A percentile compares a stretch with the other conserved stretches of the same genome.
Conservation (phyloP, 148 eudicot species). For the Beta vulgaris region DNA sequence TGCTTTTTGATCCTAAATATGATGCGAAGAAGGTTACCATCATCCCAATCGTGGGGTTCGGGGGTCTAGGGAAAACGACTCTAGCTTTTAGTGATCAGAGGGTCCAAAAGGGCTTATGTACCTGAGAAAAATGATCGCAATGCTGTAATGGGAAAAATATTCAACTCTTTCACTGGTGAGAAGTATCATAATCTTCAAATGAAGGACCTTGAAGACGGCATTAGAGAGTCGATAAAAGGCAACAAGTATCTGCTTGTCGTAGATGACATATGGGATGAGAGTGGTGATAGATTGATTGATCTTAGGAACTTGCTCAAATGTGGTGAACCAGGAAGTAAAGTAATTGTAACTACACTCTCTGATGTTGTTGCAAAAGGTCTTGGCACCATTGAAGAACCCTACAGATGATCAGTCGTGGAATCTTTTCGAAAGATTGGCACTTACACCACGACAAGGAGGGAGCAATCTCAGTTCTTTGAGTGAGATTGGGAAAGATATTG, state of each 20-base stretch:
- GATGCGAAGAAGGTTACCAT: neutral
- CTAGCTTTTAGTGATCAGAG: constrained; percentile 15
- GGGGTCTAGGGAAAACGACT: constrained; percentile 19
- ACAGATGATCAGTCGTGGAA: constrained; percentile 12
- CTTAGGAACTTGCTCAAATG: neutral
- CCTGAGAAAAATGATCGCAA: constrained; percentile 10
- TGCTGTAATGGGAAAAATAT: neutral
- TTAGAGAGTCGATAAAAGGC: neutral
- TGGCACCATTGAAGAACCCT: neutral
- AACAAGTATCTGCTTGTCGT: constrained; percentile 17
- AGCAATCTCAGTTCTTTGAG: neutral
- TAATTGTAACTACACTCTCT: constrained; percentile 20
- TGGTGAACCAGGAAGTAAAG: constrained; percentile 13
- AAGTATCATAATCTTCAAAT: neutral
- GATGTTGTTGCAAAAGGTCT: neutral
- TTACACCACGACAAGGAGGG: neutral
- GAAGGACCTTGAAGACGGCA: neutral
- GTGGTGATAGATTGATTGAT: neutral
- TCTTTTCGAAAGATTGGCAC: neutral
- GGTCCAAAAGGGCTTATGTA: constrained; percentile 14
- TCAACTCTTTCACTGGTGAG: neutral
- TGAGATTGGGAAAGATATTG: neutral
- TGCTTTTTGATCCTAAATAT: constrained; percentile 15
- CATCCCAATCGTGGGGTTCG: constrained; percentile 21
- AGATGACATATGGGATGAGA: constrained; percentile 21